Base-by-base conservation (phyloP, 192 early-diverging fungal species). In the Powellomyces hirtus region DNA sequence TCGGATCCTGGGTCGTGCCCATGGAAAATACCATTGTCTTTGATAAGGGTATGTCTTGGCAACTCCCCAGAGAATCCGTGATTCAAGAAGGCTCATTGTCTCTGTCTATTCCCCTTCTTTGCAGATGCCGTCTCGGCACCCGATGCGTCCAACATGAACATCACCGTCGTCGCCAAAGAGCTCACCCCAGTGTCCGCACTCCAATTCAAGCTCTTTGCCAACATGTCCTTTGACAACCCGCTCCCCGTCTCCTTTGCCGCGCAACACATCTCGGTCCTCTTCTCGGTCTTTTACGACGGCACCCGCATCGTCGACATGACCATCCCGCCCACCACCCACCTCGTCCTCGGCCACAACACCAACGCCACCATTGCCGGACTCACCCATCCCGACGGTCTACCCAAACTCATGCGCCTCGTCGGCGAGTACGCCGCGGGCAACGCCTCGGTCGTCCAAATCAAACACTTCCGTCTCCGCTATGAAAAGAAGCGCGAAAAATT, bases 1-100 rank as follows among this genome's bases (percentile, higher is more conserved):
- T 71, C 14, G 68, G 68, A n/a, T 71, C 68, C 11, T 71, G 68
- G 68, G 60, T 71, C 24, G 37, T 71, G 24, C 68, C 59, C n/a
- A 55, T 71, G 50, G 24, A 63, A 18, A 62, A 62, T 24, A 38
- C 11, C n/a, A 29, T 63, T 63, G 33, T 63, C 0, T 49, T 62
- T 40, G 61, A 71, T 1, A 7, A 50, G 35, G 37, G 68, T 71
- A 55, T 11, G 68, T 63, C 30, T 45, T 13, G 31, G 16, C 34
- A 10, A 16, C 31, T 42, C 40, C 40, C 18, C 40, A 42, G 40
- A 42, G 18, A 42, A 42, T 42, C 40, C 18, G 10, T 42, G 40
- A 42, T 49, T 49, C n/a, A n/a, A n/a, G n/a, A n/a, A n/a, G n/a
- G n/a, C n/a, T n/a, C n/a, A n/a, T n/a, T n/a, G n/a, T 14, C 46